Evolutionary conservation across 2,329 filamentous ascomycete genomes (phyloP), one percentile per base, ranked within the genome.

Genomic region (Fusarium devonianum): DNA sequence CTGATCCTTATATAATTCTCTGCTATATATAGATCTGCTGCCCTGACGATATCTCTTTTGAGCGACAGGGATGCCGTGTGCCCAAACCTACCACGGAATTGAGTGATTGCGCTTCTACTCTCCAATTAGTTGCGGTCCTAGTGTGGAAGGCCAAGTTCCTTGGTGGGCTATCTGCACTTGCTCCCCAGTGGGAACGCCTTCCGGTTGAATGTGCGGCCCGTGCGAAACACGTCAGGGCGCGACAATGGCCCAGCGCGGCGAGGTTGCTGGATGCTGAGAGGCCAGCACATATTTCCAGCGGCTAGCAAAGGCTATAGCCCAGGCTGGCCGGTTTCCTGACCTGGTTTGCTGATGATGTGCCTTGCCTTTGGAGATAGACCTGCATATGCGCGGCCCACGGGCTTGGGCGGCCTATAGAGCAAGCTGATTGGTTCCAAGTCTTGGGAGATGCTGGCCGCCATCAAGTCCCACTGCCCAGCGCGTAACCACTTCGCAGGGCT

Each of bases 1-100:
- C 35, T 38, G 19, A 14, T 38, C 25, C 21, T 38, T 38, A 38
- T 38, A 26, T 25, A 25, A 26, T 28, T 38, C 25, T 13, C n/a
- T 28, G 6, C 25, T 28, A 28, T 28, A 28, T 28, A 28, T 28
- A 7, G 25, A 28, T 13, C 25, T 28, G 7, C 5, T 28, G n/a
- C 5, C n/a, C 25, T 28, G 25, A 28, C 7, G 5, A 13, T 6
- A 6, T 12, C n/a, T 28, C 25, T 28, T 6, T 11, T 28, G 25
- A 6, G 25, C 25, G 25, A 11, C 25, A 28, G n/a, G 7, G n/a
- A 28, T 12, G 5, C 7, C 25, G n/a, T 28, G 12, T 28, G 5
- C 8, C 25, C 12, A 28, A 11, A 11, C 25, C 25, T 7, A 13
- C 25, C 12, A 28, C 7, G 12, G n/a, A 11, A 11, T 11, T 7